phyloP scores from a whole-genome alignment of 2,329 filamentous ascomycete species.

The Basipetospora chlamydospora region DNA sequence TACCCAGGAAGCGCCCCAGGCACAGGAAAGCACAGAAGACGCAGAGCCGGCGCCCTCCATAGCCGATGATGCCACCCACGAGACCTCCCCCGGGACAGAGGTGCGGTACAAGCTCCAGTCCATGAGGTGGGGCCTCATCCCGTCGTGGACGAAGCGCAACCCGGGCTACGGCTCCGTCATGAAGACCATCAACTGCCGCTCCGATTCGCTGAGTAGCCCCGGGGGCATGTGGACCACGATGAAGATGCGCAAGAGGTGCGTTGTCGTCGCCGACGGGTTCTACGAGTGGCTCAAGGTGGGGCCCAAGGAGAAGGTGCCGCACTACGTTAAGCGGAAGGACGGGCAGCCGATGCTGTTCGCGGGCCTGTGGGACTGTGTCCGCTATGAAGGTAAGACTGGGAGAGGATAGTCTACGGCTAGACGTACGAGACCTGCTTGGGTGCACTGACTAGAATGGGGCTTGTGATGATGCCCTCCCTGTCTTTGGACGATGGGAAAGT shows the following conservation, averaged over 20 bases:
- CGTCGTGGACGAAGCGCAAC: conserved; percentile 80
- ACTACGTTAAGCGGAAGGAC: conserved; percentile 72
- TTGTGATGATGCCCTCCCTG: too few species aligned
- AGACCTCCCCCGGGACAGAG: neutral
- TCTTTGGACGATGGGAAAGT: too few species aligned
- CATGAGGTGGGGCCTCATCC: conserved; percentile 94
- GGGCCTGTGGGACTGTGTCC: conserved; percentile 79
- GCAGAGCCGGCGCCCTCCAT: conserved; percentile 2
- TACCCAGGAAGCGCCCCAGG: neutral
- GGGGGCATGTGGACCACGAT: conserved; percentile 84
- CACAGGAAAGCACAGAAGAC: neutral
- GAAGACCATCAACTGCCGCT: conserved; percentile 89
- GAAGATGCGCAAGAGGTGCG: conserved; percentile 78
- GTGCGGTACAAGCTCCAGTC: conserved; percentile 68
- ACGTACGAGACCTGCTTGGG: too few species aligned
- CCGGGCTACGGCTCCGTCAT: conserved; percentile 65
- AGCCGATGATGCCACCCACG: conserved; percentile 9
- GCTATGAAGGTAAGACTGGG: conserved; percentile 55
- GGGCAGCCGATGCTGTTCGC: conserved; percentile 77
- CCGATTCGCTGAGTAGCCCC: conserved; percentile 64
- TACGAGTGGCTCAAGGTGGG: conserved; percentile 87
- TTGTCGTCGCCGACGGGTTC: conserved; percentile 83
- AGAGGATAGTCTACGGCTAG: too few species aligned
- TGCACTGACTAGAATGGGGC: too few species aligned
- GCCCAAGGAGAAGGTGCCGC: conserved; percentile 64